Evolutionary conservation across 2,329 filamentous ascomycete genomes (phyloP).

Genomic region (Dactylellina parvicollis): DNA sequence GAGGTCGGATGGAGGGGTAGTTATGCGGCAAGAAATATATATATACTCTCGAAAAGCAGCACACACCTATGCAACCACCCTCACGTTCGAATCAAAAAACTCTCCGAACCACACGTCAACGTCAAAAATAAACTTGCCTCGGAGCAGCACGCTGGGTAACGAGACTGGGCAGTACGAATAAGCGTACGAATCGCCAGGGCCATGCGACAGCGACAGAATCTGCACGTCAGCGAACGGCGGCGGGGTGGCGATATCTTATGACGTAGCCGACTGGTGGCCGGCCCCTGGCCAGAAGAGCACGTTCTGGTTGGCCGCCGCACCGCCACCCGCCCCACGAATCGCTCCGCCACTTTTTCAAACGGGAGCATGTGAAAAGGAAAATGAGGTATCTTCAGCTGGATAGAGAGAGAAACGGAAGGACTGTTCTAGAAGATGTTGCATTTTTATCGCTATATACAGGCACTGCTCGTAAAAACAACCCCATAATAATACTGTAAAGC

Average conservation of each 20-base stretch:
- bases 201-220: constrained; percentile 8
- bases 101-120: background rate
- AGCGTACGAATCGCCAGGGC: background rate
- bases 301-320: constrained; percentile 23
- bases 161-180: background rate
- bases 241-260: constrained; percentile 46
- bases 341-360: constrained; percentile 34
- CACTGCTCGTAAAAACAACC: background rate
- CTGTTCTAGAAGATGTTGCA: background rate
- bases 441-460: background rate
- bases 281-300: background rate
- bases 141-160: background rate
- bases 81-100: background rate
- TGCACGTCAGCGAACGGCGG: constrained; percentile 20
- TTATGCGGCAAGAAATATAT: background rate
- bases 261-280: constrained; percentile 31
- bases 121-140: constrained; percentile 3
- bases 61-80: background rate
- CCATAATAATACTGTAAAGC: background rate
- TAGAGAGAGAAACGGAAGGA: background rate
- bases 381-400: too few species aligned
- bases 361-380: constrained; percentile 28
- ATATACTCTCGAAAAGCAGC: too few species aligned
- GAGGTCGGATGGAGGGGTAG: background rate
- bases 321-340: constrained; percentile 28